Base-by-base conservation (phyloP, 257 asterid species). In the Asclepias syriaca region DNA sequence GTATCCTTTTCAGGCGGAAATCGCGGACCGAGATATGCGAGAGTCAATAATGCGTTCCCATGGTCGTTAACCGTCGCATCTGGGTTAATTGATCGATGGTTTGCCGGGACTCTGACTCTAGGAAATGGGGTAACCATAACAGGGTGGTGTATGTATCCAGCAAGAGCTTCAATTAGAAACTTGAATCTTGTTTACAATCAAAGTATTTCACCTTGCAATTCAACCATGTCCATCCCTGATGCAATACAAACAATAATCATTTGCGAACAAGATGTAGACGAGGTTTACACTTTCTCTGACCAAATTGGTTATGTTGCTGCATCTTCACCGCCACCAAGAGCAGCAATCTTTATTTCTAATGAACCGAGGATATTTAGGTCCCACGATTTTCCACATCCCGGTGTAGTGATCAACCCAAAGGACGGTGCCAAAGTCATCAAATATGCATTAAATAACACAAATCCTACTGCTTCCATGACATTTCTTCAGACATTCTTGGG, bases 131-230 rank as follows among this genome's bases (percentile, higher is more conserved):
- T 19, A 51, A 65, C 37, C 48, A 75, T 79, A 64, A 54, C n/a
- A 0, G 91, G 88, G 0, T 88, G 94, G 94, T 77, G 83, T 2
- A 74, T 56, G 76, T 85, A 72, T 69, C 91, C 81, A 0, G 84
- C 72, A 3, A 71, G 81, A 10, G 87, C 87, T 22, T 0, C 69
- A 3, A 68, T 81, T 48, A 74, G 71, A 60, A 75, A 82, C 64
- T 32, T 75, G 49, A 85, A 87, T 40, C 82, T 87, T 19, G 40
- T 75, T 4, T 88, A 82, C 79, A 78, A 82, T 16, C 64, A 74
- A 56, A 80, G 82, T 0, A 66, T 82, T 68, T 84, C 89, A 0
- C 24, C 80, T 15, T 87, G 93, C 50, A 70, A 72, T 53, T 83
- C 92, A 5, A 72, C 79, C 2, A 81, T 77, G n/a, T 24, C 78